phyloP scores from a whole-genome alignment of 2,329 filamentous ascomycete species.

The Colletotrichum aenigma region DNA sequence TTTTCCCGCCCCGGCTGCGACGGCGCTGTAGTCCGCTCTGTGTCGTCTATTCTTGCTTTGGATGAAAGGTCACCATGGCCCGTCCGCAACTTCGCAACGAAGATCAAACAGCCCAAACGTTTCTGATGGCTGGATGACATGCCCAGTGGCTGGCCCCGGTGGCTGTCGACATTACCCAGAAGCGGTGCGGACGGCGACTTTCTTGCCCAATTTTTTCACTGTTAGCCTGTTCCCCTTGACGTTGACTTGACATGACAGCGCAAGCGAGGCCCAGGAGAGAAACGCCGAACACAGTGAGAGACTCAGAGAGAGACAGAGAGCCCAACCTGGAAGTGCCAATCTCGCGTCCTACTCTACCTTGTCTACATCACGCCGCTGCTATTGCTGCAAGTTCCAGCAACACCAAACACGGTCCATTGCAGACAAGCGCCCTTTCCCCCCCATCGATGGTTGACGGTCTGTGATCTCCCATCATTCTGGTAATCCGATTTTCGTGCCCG shows the following conservation, averaged over 20 bases:
- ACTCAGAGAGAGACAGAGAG: neutral
- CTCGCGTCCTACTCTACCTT: neutral
- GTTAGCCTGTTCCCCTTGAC: neutral
- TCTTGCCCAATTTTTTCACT: neutral
- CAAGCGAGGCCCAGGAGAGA: neutral
- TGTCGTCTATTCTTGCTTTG: slow-evolving; percentile 17
- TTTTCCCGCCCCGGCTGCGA: neutral
- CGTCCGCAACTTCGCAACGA: slow-evolving; percentile 11
- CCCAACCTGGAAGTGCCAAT: neutral
- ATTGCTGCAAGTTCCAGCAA: neutral
- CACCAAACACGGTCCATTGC: neutral
- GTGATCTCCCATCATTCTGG: neutral
- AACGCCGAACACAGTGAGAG: neutral
- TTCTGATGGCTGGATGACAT: slow-evolving; percentile 13
- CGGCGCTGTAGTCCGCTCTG: neutral
- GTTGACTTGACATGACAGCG: neutral
- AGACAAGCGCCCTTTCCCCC: neutral
- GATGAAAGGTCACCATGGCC: neutral
- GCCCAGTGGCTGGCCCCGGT: neutral
- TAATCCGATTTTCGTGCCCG: slow-evolving; percentile 11
- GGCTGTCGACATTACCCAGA: neutral
- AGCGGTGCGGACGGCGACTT: neutral
- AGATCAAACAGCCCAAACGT: slow-evolving; percentile 19
- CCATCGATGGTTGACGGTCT: neutral
- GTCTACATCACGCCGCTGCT: neutral